Conservation (phyloP, 2,329 filamentous ascomycete genomes). For the Aspergillus sojae region DNA sequence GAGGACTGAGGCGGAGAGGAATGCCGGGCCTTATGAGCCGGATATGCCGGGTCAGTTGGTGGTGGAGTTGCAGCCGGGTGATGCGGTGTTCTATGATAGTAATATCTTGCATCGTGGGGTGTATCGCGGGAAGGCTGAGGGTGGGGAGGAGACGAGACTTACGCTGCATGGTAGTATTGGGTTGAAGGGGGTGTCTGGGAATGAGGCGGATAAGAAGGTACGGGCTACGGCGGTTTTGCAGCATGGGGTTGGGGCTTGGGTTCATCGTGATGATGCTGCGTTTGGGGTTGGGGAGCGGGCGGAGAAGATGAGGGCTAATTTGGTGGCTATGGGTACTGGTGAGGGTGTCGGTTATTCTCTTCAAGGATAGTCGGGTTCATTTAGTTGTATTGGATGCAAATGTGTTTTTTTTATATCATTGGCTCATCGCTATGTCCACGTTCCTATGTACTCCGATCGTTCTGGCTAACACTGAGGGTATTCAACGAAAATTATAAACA, state of each 20-base stretch:
- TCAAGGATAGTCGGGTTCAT: conserved; percentile 33
- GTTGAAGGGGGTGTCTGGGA: conserved; percentile 31
- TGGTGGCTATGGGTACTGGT: conserved; percentile 50
- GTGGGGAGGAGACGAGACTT: conserved; percentile 41
- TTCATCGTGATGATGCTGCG: conserved; percentile 44
- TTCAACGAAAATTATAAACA: neutral
- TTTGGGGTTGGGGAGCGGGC: conserved; percentile 42
- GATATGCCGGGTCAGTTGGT: conserved; percentile 64
- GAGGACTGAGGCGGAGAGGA: conserved; percentile 69
- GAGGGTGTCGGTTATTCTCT: conserved; percentile 49
- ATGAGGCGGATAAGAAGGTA: conserved; percentile 37
- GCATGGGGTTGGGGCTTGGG: conserved; percentile 50
- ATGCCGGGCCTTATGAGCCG: conserved; percentile 66
- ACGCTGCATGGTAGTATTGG: conserved; percentile 50
- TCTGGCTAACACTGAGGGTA: neutral
- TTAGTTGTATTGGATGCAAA: neutral
- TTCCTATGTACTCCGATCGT: neutral
- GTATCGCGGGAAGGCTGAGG: conserved; percentile 43
- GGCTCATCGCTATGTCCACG: neutral
- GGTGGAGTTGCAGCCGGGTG: conserved; percentile 70
- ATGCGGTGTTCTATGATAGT: conserved; percentile 86
- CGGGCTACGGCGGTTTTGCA: conserved; percentile 49
- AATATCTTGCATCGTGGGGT: conserved; percentile 68
- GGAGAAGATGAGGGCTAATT: conserved; percentile 48
- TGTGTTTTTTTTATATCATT: neutral